Conservation (phyloP, 768 basidiomycete genomes). For the Lepiota subincarnata region DNA sequence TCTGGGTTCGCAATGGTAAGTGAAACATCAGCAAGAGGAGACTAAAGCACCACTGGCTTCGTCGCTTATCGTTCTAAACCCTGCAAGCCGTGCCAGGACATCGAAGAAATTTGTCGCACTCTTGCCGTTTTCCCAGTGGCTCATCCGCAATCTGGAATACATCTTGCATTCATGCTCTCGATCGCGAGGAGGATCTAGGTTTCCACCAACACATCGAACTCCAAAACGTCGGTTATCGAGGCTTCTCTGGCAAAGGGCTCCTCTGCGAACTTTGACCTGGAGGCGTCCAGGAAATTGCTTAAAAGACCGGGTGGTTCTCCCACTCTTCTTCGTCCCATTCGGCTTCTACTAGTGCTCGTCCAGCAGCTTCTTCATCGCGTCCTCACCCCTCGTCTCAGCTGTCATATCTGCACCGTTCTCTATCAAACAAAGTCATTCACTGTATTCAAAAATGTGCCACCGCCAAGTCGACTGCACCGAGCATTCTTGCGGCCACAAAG, state of each 20-base stretch:
- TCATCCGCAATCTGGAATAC: background rate
- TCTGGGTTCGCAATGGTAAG: background rate
- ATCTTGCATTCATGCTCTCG: background rate
- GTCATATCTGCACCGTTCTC: background rate
- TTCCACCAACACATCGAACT: background rate
- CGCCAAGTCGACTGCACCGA: conserved; percentile 33
- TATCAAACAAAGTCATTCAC: no score
- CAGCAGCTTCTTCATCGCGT: no score
- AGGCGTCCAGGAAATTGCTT: background rate
- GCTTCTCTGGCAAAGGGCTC: background rate
- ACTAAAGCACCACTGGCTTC: background rate
- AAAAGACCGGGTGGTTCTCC: background rate
- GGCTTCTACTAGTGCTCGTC: background rate
- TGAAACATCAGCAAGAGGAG: background rate
- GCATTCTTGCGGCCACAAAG: conserved; percentile 35
- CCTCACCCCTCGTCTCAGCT: background rate
- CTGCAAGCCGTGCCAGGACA: background rate
- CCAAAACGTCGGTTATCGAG: background rate
- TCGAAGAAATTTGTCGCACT: conserved; percentile 1
- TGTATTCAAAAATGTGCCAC: conserved; percentile 35
- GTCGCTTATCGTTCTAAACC: background rate
- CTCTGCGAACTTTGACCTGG: background rate
- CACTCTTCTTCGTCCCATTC: background rate
- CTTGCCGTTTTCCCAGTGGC: conserved; percentile 4
- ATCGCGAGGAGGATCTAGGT: conserved; percentile 1